These are phyloP conservation scores for Pythium sukuiense DNA, from an alignment of 352 stramenopile species.

Conservation along the genomic window DNA sequence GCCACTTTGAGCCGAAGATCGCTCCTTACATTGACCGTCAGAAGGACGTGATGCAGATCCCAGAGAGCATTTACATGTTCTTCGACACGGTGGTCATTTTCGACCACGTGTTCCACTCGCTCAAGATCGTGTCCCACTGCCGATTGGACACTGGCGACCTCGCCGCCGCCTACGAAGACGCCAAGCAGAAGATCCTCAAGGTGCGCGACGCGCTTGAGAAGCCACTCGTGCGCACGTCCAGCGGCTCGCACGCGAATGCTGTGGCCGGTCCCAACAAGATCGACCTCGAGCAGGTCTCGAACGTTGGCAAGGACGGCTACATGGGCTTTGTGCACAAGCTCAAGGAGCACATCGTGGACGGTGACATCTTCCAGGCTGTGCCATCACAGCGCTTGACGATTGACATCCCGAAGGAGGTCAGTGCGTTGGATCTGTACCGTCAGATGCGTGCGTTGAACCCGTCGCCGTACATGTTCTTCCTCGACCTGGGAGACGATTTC, in stretches of 20 bases:
- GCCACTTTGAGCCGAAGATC: constrained; percentile 86
- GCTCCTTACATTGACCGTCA: constrained; percentile 76
- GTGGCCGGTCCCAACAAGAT: constrained; percentile 37
- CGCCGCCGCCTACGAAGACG: constrained; percentile 63
- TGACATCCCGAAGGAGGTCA: constrained; percentile 66
- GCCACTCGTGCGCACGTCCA: constrained; percentile 55
- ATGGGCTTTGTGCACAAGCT: constrained; percentile 86
- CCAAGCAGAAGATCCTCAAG: constrained; percentile 69
- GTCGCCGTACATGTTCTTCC: constrained; percentile 90
- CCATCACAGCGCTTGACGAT: constrained; percentile 79
- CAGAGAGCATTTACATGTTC: constrained; percentile 91
- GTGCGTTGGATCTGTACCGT: constrained; percentile 81
- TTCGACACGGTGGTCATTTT: constrained; percentile 90
- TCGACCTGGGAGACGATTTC: constrained; percentile 84
- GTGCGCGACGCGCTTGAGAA: constrained; percentile 65
- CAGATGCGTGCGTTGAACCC: constrained; percentile 90
- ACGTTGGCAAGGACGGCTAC: constrained; percentile 83
- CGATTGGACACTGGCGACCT: constrained; percentile 70
- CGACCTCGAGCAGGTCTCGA: constrained; percentile 75
- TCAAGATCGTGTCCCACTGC: constrained; percentile 88
- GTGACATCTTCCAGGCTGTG: constrained; percentile 90
- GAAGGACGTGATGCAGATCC: constrained; percentile 76
- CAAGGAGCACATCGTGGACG: constrained; percentile 88
- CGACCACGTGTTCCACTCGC: constrained; percentile 89
- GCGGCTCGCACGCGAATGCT: constrained; percentile 54